Evolutionary conservation across 805 yeast genomes (phyloP).

Genomic region (Spathaspora arborariae): DNA sequence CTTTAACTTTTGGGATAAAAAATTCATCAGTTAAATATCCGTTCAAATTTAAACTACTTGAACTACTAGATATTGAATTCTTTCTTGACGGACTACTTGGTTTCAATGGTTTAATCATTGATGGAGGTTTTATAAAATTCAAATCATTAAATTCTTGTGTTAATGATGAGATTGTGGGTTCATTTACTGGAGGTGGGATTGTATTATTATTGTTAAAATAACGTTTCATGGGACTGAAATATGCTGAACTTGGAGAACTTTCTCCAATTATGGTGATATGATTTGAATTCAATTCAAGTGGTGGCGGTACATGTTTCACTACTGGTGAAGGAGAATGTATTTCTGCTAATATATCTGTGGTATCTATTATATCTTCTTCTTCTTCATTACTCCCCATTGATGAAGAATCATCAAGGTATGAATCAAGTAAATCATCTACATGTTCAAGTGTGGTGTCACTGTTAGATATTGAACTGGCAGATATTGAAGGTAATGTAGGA

Average conservation of each 20-base stretch:
- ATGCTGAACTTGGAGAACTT: constrained; percentile 29
- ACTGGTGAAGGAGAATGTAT: not conserved
- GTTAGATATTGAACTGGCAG: constrained; percentile 1
- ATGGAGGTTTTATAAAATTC: constrained; percentile 34
- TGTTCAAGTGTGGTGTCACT: constrained; percentile 20
- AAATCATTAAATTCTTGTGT: constrained; percentile 8
- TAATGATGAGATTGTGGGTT: constrained; percentile 32
- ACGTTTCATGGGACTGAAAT: constrained; percentile 38
- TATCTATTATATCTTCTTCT: constrained; percentile 12
- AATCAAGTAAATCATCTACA: constrained; percentile 40
- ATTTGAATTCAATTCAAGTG: constrained; percentile 4
- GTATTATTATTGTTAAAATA: constrained; percentile 28
- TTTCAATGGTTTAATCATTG: constrained; percentile 21
- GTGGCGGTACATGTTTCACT: constrained; percentile 6
- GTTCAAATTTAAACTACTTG: constrained; percentile 37
- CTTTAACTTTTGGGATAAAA: constrained; percentile 5
- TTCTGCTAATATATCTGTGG: constrained; percentile 12
- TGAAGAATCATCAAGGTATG: constrained; percentile 34
- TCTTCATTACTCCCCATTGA: constrained; percentile 16
- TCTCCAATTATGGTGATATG: constrained; percentile 36
- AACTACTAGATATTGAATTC: constrained; percentile 31
- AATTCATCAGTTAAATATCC: constrained; percentile 39
- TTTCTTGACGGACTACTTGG: constrained; percentile 17
- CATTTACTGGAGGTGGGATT: not conserved
- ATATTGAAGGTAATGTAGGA: constrained; percentile 3